Evolutionary conservation across 495 filamentous ascomycete species (phyloP), one percentile per base, ranked within the genome.

Genomic region (Letharia columbiana): DNA sequence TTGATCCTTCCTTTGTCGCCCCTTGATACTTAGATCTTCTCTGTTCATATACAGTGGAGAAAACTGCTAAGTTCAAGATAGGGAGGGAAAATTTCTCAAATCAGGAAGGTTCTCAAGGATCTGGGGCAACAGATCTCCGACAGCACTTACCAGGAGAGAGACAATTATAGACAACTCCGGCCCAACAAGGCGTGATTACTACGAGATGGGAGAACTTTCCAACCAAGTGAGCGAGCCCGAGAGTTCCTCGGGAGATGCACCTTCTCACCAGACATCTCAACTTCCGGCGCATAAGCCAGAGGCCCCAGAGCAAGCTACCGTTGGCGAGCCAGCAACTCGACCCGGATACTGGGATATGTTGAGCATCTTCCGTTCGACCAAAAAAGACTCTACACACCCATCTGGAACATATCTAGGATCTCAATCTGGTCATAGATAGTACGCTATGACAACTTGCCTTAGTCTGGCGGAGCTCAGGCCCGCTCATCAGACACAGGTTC

Each of bases 21-120:
- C 40, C 40, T 42, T 42, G 5, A 5, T 13, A n/a, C 40, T 42
- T 13, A 5, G 40, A 10, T 15, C 23, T 20, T 58, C 28, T 31
- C 20, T 18, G 1, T 28, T 11, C 9, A 33, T 33, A 20, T 31
- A 4, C 33, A n/a, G n/a, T n/a, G n/a, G 4, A 58, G 54, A 11
- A 31, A 3, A 13, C n/a, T 20, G 18, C 61, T 49, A 8, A 63
- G 45, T 35, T 3, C 6, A 50, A 20, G 45, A n/a, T 23, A 63
- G 61, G 40, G 61, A 63, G 17, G 61, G 61, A 17, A 63, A 35
- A 20, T 63, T 63, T 37, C n/a, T n/a, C n/a, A n/a, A n/a, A n/a
- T n/a, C n/a, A n/a, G n/a, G n/a, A n/a, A n/a, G n/a, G n/a, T n/a
- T n/a, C n/a, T 52, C 61, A 18, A 50, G 61, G 23, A 35, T 37